Evolutionary conservation across 306 rosid species (phyloP), one percentile per base, ranked within the genome.

Genomic region (Trifolium repens): DNA sequence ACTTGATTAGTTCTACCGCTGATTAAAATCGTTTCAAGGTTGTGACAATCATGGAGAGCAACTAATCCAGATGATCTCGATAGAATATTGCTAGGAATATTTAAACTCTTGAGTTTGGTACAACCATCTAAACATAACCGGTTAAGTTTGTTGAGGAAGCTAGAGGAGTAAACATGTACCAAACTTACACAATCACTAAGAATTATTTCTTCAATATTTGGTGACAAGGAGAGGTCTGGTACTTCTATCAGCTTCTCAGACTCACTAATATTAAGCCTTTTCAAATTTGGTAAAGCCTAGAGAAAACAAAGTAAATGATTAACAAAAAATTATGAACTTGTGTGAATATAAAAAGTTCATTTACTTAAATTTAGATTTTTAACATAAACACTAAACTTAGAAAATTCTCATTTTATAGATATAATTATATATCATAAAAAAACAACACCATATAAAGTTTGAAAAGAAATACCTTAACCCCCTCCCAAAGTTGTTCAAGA

Each of bases 171-270:
- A 59, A 80, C 80, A 37, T n/a, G 2, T 39, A 1, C 5, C 60
- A 80, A 50, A 39, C 43, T 9, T 64, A 9, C 15, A 61, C 80
- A 81, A 9, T 5, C 1, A 32, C 63, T 62, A 0, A 81, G 77
- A 75, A 69, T 35, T 12, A 81, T 43, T 62, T 80, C 80, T 69
- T 81, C 80, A 81, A 81, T 75, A 22, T 69, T 70, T 75, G 84
- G 80, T 9, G 7, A 62, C 2, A 27, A 72, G 14, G 52, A 43
- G 12, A 43, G 13, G 13, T 43, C 49, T 2, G 15, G 49, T 1
- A 43, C 5, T 43, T 1, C 0, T 2, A 0, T 4, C 4, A 43
- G 49, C 49, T 43, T 43, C 5, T 4, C 1, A 4, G 49, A 43
- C 3, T 43, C 0, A 10, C 12, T 1, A 22, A 22, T 1, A 0